Evolutionary conservation across 2,329 filamentous ascomycete genomes (phyloP).

Genomic region (Scedosporium dehoogii): DNA sequence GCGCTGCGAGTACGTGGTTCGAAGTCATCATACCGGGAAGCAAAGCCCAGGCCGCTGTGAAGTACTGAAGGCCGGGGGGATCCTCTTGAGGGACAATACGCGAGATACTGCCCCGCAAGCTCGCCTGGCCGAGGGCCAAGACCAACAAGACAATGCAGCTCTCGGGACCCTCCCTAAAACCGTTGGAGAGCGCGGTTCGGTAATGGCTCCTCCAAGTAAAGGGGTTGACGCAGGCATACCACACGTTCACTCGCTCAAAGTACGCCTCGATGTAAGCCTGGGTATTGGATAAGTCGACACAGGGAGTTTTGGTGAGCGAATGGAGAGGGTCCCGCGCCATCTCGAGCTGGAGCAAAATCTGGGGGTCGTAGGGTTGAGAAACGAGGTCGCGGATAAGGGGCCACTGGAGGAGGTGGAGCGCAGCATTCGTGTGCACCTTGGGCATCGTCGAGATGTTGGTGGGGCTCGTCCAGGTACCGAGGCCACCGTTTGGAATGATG

Average conservation of each 20-base stretch:
- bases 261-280: slow-evolving; percentile 68
- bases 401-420: slow-evolving; percentile 69
- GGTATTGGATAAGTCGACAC: slow-evolving; percentile 64
- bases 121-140: slow-evolving; percentile 66
- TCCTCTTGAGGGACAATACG: slow-evolving; percentile 58
- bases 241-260: slow-evolving; percentile 72
- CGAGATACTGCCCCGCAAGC: slow-evolving; percentile 66
- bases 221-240: slow-evolving; percentile 79
- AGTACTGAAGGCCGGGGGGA: slow-evolving; percentile 68
- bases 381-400: slow-evolving; percentile 71
- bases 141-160: slow-evolving; percentile 76
- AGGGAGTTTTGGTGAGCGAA: slow-evolving; percentile 52
- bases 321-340: slow-evolving; percentile 69
- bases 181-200: slow-evolving; percentile 61
- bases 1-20: slow-evolving; percentile 67
- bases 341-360: slow-evolving; percentile 72
- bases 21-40: slow-evolving; percentile 70
- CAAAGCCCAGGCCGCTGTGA: slow-evolving; percentile 69
- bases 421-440: slow-evolving; percentile 72
- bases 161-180: slow-evolving; percentile 69
- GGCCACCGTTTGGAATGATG: slow-evolving; percentile 50
- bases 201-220: slow-evolving; percentile 72
- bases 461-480: slow-evolving; percentile 60
- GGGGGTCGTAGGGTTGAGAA: slow-evolving; percentile 66
- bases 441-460: slow-evolving; percentile 78